These are phyloP conservation scores for Begonia peltatifolia DNA, from an alignment of 306 rosid genomes.

Conservation along the genomic window DNA sequence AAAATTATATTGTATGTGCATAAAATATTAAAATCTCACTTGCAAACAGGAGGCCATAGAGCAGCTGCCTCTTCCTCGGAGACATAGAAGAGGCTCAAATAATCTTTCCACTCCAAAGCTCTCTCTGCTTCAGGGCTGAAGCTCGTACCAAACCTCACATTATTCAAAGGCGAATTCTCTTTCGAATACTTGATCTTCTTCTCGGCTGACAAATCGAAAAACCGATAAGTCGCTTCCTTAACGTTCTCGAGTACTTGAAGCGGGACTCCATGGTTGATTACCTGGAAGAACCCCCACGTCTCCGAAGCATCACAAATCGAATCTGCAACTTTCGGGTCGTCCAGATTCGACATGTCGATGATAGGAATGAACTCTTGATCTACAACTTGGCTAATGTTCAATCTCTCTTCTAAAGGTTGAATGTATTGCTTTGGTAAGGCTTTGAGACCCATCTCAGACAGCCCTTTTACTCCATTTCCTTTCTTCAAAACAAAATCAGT, in stretches of 20 bases:
- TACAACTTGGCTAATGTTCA: not conserved
- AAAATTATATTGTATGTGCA: too few species aligned
- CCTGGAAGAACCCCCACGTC: constrained; percentile 57
- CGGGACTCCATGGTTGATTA: constrained; percentile 47
- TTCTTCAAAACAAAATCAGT: constrained; percentile 16
- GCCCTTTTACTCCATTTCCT: constrained; percentile 50
- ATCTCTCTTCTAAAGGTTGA: constrained; percentile 41
- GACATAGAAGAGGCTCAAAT: constrained; percentile 37
- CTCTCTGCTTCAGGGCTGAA: constrained; percentile 38
- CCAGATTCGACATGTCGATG: constrained; percentile 33
- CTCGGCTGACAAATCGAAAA: constrained; percentile 25
- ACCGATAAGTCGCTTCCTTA: constrained; percentile 35
- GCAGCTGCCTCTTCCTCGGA: constrained; percentile 37
- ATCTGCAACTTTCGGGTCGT: constrained; percentile 15
- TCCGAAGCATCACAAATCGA: constrained; percentile 44
- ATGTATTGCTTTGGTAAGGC: constrained; percentile 33
- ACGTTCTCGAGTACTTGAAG: constrained; percentile 23
- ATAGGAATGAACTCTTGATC: constrained; percentile 27
- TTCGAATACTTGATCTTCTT: constrained; percentile 28
- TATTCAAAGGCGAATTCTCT: constrained; percentile 19
- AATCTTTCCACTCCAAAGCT: constrained; percentile 59
- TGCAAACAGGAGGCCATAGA: constrained; percentile 42
- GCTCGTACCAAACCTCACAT: constrained; percentile 36
- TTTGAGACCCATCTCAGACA: constrained; percentile 34
- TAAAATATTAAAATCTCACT: constrained; percentile 10